A percentile compares a stretch with the other conserved stretches of the same genome.
phyloP scores from a whole-genome alignment of 345 rosid genomes.

The Aethionema arabicum region DNA sequence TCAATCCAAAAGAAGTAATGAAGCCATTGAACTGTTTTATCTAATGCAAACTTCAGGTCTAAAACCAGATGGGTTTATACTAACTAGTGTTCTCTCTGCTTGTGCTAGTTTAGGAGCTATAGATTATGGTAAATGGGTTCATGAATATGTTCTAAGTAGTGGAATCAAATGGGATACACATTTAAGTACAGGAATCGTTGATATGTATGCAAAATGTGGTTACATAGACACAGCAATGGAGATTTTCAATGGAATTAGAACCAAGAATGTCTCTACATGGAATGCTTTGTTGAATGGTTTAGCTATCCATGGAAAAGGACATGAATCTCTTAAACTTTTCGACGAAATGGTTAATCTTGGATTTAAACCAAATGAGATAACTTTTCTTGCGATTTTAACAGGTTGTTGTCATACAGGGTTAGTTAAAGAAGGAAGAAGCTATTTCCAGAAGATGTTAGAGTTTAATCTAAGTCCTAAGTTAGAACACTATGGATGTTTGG shows the following conservation, averaged over 20 bases:
- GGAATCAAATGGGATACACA: slow-evolving; percentile 44
- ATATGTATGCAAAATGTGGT: slow-evolving; percentile 54
- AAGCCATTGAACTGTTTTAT: slow-evolving; percentile 42
- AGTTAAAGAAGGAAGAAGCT: slow-evolving; percentile 45
- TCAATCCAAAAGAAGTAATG: slow-evolving; percentile 38
- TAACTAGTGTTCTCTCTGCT: slow-evolving; percentile 50
- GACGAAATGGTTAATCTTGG: slow-evolving; percentile 43
- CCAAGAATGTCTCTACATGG: slow-evolving; percentile 47
- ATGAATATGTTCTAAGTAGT: slow-evolving; percentile 38
- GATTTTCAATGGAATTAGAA: slow-evolving; percentile 36
- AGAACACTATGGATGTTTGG: slow-evolving; percentile 44
- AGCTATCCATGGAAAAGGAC: slow-evolving; percentile 47
- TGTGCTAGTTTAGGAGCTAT: slow-evolving; percentile 52
- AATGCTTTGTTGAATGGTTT: slow-evolving; percentile 44
- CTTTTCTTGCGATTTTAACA: slow-evolving; percentile 47
- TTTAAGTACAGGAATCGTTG: slow-evolving; percentile 44
- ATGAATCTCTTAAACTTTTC: slow-evolving; percentile 34
- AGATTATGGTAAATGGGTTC: slow-evolving; percentile 53
- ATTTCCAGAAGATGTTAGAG: slow-evolving; percentile 39
- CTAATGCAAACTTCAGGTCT: slow-evolving; percentile 40
- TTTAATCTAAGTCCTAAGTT: slow-evolving; percentile 41
- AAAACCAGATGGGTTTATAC: slow-evolving; percentile 45
- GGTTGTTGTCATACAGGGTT: slow-evolving; percentile 46
- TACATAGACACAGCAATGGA: slow-evolving; percentile 42
- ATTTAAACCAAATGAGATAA: slow-evolving; percentile 44